Percentiles rank a stretch among this genome's conserved stretches.
Evolutionary conservation across 176 grass and related monocot genomes (phyloP).

Genomic region (Oryza brachyantha): DNA sequence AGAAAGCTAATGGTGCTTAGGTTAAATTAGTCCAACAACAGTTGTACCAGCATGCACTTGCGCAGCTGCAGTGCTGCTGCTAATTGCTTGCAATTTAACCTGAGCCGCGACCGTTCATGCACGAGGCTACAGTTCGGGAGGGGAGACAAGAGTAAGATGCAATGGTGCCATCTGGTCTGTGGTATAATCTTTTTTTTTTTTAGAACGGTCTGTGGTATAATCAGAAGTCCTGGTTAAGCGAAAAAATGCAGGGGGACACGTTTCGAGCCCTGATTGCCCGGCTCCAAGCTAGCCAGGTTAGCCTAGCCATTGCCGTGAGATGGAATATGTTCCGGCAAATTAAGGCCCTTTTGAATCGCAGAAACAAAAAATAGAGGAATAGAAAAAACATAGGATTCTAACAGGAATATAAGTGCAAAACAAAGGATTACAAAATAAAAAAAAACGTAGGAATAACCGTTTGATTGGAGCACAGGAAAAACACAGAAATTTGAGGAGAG

Average conservation of each 20-base stretch:
- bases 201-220: background rate
- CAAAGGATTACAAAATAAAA: too few species aligned
- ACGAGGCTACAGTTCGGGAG: background rate
- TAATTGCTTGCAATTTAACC: background rate
- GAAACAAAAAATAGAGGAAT: too few species aligned
- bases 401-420: too few species aligned
- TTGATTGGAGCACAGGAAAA: too few species aligned
- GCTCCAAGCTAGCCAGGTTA: background rate
- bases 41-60: background rate
- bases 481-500: too few species aligned
- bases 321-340: background rate
- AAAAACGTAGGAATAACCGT: too few species aligned
- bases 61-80: background rate
- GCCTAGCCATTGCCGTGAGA: background rate
- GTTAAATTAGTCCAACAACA: background rate
- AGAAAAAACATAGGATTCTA: too few species aligned
- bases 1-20: background rate
- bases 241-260: background rate
- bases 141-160: background rate
- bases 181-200: too few species aligned
- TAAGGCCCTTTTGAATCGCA: too few species aligned
- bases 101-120: background rate
- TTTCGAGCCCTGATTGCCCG: conserved; percentile 32
- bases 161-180: background rate
- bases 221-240: background rate